phyloP scores from a whole-genome alignment of 108 stramenopile species.

The Pseudonitzschia delicatissima region DNA sequence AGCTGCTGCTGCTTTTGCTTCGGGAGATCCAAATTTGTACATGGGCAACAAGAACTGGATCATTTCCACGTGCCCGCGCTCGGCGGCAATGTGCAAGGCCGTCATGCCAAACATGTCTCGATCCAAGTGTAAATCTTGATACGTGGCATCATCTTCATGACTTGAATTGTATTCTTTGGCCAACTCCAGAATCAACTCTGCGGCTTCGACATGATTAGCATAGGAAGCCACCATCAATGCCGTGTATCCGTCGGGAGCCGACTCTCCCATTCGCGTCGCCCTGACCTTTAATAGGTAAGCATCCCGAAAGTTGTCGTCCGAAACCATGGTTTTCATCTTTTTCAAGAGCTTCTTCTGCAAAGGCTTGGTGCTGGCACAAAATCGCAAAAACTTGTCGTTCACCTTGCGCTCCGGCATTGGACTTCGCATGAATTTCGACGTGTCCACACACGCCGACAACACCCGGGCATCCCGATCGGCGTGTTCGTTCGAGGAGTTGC shows the following conservation, averaged over 20 bases:
- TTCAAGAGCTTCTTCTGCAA: constrained; percentile 41
- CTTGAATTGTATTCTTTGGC: constrained; percentile 1
- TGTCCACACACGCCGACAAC: constrained; percentile 30
- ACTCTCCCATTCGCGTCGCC: constrained; percentile 40
- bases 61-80: constrained; percentile 55
- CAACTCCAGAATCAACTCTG: constrained; percentile 28
- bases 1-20: background rate
- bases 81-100: constrained; percentile 80
- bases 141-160: background rate
- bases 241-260: constrained; percentile 77
- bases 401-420: constrained; percentile 16
- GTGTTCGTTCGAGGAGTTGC: background rate
- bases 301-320: constrained; percentile 32
- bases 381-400: constrained; percentile 39
- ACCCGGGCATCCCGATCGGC: constrained; percentile 9
- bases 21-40: constrained; percentile 4
- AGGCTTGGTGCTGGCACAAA: constrained; percentile 28
- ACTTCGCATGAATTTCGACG: constrained; percentile 21
- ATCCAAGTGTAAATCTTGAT: constrained; percentile 13
- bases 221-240: constrained; percentile 63
- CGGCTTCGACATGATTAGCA: constrained; percentile 27
- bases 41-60: constrained; percentile 39
- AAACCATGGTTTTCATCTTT: constrained; percentile 32
- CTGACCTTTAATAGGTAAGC: constrained; percentile 32
- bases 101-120: constrained; percentile 69